Evolutionary conservation across 352 stramenopile species (phyloP).

Genomic region (Pythium scleroteichum): DNA sequence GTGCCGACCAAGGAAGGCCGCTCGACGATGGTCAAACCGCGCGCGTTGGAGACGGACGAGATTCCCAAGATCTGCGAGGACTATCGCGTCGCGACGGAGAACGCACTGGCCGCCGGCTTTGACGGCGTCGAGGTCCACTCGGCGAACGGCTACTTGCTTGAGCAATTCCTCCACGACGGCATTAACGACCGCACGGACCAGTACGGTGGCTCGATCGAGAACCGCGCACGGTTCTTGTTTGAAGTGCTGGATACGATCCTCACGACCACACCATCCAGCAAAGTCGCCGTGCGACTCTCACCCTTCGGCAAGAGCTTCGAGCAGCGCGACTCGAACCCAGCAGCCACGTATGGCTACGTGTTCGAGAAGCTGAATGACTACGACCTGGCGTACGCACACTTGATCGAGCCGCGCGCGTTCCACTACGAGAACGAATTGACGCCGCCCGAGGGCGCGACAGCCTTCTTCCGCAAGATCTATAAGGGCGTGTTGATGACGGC

Average conservation of each 20-base stretch:
- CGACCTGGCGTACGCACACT: conserved; percentile 55
- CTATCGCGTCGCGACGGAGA: conserved; percentile 50
- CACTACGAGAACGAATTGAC: conserved; percentile 29
- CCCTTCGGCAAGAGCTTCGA: conserved; percentile 9
- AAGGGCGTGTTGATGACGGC: conserved; percentile 58
- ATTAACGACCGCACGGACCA: conserved; percentile 72
- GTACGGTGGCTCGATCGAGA: conserved; percentile 76
- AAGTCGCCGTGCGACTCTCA: conserved; percentile 27
- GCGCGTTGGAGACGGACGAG: conserved; percentile 57
- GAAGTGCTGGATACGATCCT: conserved; percentile 51
- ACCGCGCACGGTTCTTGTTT: conserved; percentile 58
- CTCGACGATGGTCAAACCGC: conserved; percentile 38
- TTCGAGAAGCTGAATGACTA: conserved; percentile 56
- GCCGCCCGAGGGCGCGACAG: conserved; percentile 32
- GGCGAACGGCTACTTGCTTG: conserved; percentile 88
- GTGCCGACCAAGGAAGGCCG: conserved; percentile 5
- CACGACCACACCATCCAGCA: conserved; percentile 12
- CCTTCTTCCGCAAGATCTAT: conserved; percentile 61
- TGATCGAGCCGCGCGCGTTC: conserved; percentile 63
- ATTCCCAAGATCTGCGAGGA: conserved; percentile 58
- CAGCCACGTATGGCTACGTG: conserved; percentile 52
- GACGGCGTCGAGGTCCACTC: conserved; percentile 65
- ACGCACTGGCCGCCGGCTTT: conserved; percentile 39
- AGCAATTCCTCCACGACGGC: conserved; percentile 76
- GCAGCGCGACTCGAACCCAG: conserved; percentile 16